Evolutionary conservation across 495 filamentous ascomycete genomes (phyloP).

Genomic region (Articulospora tetracladia): DNA sequence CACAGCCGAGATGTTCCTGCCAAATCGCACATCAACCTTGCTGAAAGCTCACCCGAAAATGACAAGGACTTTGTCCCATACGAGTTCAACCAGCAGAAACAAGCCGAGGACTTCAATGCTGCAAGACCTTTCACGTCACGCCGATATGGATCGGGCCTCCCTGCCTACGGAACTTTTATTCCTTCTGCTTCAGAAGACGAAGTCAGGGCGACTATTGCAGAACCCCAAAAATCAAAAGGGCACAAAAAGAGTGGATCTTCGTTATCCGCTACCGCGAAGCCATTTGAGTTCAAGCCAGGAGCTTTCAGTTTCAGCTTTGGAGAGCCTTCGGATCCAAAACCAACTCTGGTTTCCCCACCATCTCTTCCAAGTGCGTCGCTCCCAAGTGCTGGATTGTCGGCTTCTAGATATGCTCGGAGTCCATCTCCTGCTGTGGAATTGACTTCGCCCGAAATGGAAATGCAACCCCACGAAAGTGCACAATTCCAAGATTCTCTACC

Average conservation of each 20-base stretch:
- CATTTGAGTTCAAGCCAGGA: slow-evolving; percentile 58
- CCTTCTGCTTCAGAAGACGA: slow-evolving; percentile 16
- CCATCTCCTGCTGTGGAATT: slow-evolving; percentile 32
- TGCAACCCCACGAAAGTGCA: slow-evolving; percentile 22
- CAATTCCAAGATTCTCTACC: slow-evolving; percentile 29
- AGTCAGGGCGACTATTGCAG: slow-evolving; percentile 17
- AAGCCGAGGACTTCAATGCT: slow-evolving; percentile 33
- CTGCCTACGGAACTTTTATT: slow-evolving; percentile 18
- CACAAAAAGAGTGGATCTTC: slow-evolving; percentile 49
- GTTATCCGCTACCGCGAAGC: slow-evolving; percentile 63
- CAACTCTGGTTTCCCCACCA: slow-evolving; percentile 20
- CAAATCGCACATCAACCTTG: slow-evolving; percentile 17
- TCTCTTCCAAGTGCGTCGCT: slow-evolving; percentile 26
- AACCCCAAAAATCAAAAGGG: slow-evolving; percentile 29
- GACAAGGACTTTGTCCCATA: slow-evolving; percentile 39
- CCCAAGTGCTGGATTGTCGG: slow-evolving; percentile 30
- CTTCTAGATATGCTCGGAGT: slow-evolving; percentile 38
- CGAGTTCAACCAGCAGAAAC: slow-evolving; percentile 37
- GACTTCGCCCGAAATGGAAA: slow-evolving; percentile 16
- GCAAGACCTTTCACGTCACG: slow-evolving; percentile 28
- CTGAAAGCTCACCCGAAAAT: slow-evolving; percentile 28
- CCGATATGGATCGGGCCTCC: slow-evolving; percentile 27
- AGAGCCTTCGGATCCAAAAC: not conserved
- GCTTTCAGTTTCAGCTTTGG: slow-evolving; percentile 35
- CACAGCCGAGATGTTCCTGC: not conserved